Conservation (phyloP, 768 basidiomycete species). For the Serendipita indica region DNA sequence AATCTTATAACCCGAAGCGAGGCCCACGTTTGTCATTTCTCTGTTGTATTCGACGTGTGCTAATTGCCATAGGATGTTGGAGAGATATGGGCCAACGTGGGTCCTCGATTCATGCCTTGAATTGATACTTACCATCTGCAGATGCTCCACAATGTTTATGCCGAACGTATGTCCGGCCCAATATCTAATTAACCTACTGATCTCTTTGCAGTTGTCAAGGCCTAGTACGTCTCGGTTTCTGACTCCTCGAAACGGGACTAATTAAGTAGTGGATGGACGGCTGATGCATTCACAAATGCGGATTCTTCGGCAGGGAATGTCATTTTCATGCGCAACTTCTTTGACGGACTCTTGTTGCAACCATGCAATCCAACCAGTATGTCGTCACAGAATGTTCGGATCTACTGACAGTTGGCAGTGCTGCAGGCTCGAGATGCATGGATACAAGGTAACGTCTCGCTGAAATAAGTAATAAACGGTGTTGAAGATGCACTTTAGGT, state of each 20-base stretch:
- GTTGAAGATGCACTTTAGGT: too few relatives aligned
- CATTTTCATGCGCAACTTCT: constrained; percentile 11
- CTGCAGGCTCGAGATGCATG: constrained; percentile 7
- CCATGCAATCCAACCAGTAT: constrained; percentile 6
- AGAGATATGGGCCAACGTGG: constrained; percentile 11
- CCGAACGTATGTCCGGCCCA: too few relatives aligned
- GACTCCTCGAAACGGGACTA: neutral
- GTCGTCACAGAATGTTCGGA: neutral
- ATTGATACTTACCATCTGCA: neutral
- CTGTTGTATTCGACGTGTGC: neutral
- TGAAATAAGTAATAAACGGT: too few relatives aligned
- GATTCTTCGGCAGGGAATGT: constrained; percentile 11
- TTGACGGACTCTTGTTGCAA: constrained; percentile 1
- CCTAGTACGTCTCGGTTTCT: neutral
- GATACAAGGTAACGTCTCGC: constrained; percentile 9
- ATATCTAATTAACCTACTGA: too few relatives aligned
- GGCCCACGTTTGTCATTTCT: constrained; percentile 24
- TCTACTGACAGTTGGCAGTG: neutral
- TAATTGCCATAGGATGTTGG: constrained; percentile 11
- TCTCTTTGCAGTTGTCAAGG: constrained; percentile 11
- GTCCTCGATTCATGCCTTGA: neutral
- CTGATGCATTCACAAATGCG: constrained; percentile 8
- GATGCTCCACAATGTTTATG: constrained; percentile 9
- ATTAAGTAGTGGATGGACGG: constrained; percentile 4
- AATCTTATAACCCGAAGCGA: constrained; percentile 26